Percentiles rank a stretch among this genome's conserved stretches.
phyloP scores from a whole-genome alignment of 805 yeast genomes.

The Blastobotrys parvus region DNA sequence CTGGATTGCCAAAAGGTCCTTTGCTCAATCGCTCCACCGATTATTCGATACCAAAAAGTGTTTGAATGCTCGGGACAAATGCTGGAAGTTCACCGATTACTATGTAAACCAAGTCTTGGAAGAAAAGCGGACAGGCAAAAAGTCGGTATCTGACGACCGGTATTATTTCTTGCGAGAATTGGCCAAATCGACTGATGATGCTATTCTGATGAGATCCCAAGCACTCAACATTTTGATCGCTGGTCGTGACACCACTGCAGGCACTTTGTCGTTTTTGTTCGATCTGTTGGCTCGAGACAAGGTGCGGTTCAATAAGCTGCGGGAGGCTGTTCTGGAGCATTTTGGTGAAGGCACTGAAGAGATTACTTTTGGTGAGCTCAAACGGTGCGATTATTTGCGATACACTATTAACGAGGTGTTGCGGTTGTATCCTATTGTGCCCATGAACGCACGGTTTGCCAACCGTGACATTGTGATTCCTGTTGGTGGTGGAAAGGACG shows the following conservation, averaged over 20 bases:
- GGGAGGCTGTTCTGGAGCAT: conserved; percentile 19
- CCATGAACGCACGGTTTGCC: conserved; percentile 36
- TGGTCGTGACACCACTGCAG: conserved; percentile 47
- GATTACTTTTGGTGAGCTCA: conserved; percentile 35
- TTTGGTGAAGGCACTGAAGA: conserved; percentile 20
- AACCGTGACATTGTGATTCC: conserved; percentile 37
- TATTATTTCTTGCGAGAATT: conserved; percentile 42
- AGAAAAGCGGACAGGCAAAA: conserved; percentile 30
- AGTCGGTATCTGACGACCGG: conserved; percentile 22
- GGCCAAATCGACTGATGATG: conserved; percentile 38
- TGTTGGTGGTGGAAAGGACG: conserved; percentile 37
- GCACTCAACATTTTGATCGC: conserved; percentile 40
- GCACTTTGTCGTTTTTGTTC: conserved; percentile 35
- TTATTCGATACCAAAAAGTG: conserved; percentile 22
- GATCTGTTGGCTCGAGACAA: conserved; percentile 37
- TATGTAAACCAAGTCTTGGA: conserved; percentile 35
- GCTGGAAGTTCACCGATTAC: conserved; percentile 31
- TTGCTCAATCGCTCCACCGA: conserved; percentile 17
- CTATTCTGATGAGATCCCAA: conserved; percentile 38
- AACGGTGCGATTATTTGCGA: conserved; percentile 36
- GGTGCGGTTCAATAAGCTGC: conserved; percentile 30
- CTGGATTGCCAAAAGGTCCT: background rate
- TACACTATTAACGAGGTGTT: conserved; percentile 37
- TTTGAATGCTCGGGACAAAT: conserved; percentile 22
- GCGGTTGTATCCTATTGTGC: conserved; percentile 40